These are phyloP conservation scores for Scedosporium dehoogii DNA, from an alignment of 2,329 filamentous ascomycete species.

Conservation along the genomic window DNA sequence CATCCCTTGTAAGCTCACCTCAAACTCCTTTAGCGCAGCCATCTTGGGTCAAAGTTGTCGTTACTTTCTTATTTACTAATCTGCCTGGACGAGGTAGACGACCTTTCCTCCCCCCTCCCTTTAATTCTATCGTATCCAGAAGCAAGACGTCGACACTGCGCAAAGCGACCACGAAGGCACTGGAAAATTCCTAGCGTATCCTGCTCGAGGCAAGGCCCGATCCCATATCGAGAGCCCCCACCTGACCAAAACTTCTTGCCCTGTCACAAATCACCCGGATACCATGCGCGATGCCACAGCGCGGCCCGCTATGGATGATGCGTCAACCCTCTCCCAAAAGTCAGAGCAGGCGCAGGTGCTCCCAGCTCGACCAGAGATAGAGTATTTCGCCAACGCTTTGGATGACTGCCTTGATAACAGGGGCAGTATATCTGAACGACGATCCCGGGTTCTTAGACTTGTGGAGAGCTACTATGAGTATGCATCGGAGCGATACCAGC, in stretches of 20 bases:
- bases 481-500: constrained; percentile 32
- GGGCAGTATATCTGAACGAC: constrained; percentile 41
- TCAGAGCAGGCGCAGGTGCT: background rate
- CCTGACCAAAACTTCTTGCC: background rate
- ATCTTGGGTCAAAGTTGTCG: too few species aligned
- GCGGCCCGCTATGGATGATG: constrained; percentile 7
- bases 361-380: constrained; percentile 61
- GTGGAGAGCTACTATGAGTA: constrained; percentile 55
- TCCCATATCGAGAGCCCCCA: background rate
- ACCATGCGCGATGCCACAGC: background rate
- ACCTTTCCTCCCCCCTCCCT: too few species aligned
- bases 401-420: constrained; percentile 58
- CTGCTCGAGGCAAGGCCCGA: background rate
- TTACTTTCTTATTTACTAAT: too few species aligned
- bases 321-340: background rate
- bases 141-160: too few species aligned
- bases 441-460: constrained; percentile 58
- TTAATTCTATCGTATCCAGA: too few species aligned
- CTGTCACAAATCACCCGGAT: background rate
- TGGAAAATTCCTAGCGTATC: too few species aligned
- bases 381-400: constrained; percentile 73
- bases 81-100: too few species aligned
- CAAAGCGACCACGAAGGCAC: too few species aligned
- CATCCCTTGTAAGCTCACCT: too few species aligned
- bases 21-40: too few species aligned